Conservation (phyloP, 2,329 filamentous ascomycete species). For the Allantophomopsis lycopodina region DNA sequence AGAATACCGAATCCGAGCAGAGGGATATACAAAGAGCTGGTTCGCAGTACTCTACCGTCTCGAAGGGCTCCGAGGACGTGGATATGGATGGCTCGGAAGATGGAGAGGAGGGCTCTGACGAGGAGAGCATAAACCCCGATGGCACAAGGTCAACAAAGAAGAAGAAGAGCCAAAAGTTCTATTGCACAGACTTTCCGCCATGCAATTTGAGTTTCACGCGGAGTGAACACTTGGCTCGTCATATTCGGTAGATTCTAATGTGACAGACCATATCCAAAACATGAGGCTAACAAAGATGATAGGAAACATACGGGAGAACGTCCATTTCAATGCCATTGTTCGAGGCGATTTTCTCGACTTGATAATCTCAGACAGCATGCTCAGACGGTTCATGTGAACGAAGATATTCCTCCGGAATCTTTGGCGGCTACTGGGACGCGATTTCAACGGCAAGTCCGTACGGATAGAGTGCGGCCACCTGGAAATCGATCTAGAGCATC, state of each 20-base stretch:
- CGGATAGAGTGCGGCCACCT: slow-evolving; percentile 66
- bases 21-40: slow-evolving; percentile 35
- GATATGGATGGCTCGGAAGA: slow-evolving; percentile 64
- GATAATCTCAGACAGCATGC: slow-evolving; percentile 96
- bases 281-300: slow-evolving; percentile 12
- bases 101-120: slow-evolving; percentile 45
- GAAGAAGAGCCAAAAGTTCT: slow-evolving; percentile 94
- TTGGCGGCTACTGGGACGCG: slow-evolving; percentile 83
- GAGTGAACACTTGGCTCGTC: slow-evolving; percentile 87
- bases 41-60: slow-evolving; percentile 47
- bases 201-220: slow-evolving; percentile 91
- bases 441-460: slow-evolving; percentile 84
- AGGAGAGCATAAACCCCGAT: slow-evolving; percentile 47
- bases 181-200: slow-evolving; percentile 87
- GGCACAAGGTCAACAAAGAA: slow-evolving; percentile 69
- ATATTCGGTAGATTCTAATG: slow-evolving; percentile 58
- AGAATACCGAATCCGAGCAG: slow-evolving; percentile 20
- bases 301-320: slow-evolving; percentile 97
- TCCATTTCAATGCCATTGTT: slow-evolving; percentile 93
- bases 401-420: slow-evolving; percentile 89
- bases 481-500: slow-evolving; percentile 62
- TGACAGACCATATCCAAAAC: slow-evolving; percentile 11
- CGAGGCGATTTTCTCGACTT: slow-evolving; percentile 78
- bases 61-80: slow-evolving; percentile 53
- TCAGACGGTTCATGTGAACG: slow-evolving; percentile 93